Base-by-base conservation (phyloP, 2,329 filamentous ascomycete species). In the Aspergillus sp. region DNA sequence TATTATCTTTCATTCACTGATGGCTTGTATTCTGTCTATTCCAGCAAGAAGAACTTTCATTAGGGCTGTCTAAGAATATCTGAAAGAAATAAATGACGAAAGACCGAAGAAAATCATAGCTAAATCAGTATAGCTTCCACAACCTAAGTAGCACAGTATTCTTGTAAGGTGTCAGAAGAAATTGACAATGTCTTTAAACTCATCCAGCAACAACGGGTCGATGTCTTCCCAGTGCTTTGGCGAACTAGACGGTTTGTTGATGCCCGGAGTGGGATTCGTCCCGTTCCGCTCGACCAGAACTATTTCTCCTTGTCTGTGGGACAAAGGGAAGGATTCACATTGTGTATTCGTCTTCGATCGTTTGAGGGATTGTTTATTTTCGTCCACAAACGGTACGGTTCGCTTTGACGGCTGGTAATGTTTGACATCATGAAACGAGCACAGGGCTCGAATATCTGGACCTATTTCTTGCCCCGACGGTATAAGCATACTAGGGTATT, bases 101-200 rank as follows among this genome's bases (percentile, higher is more conserved):
- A 37, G 2, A 17, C 33, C 7, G 5, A 39, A 39, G 19, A 7
- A 39, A 1, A 19, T 20, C 12, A 37, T n/a, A 45, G 3, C 23
- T 27, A 44, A 27, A 30, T 35, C 42, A 22, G 41, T 43, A 10
- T 9, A 23, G 4, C 10, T 41, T 10, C 17, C 38, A 25, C 23
- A 13, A n/a, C 19, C 2, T 43, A 23, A 27, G 7, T 13, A 4
- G 1, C 38, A 41, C n/a, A 13, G 6, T 13, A 15, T 19, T 4
- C 3, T 19, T 39, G 19, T 19, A 6, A 20, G 3, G 22, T 39
- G 10, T 59, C 50, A 68, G 38, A 68, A 57, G 47, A 73, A 66
- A 44, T 70, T 65, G 46, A 71, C 64, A 49, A 68, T 58, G 44
- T 70, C 63, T 37, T 65, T 65, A 49, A 70, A 72, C 50, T 72